Evolutionary conservation across 2,329 filamentous ascomycete genomes (phyloP).

Genomic region (Pestalotiopsis sp.): DNA sequence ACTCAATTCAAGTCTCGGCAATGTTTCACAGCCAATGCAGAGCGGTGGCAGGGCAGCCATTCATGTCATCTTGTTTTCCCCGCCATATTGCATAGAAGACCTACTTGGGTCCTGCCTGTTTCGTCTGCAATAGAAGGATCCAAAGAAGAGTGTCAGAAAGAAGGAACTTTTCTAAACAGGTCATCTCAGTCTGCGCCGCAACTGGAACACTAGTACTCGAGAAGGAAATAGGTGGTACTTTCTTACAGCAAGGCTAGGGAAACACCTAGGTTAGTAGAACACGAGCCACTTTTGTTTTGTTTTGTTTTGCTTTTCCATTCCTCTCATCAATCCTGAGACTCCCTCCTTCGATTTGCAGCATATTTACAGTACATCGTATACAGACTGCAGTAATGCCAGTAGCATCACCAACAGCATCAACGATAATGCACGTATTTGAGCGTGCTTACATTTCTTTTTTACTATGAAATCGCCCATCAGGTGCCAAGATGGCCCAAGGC

Average conservation of each 20-base stretch:
- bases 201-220: not conserved
- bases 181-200: not conserved
- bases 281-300: too few species aligned
- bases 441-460: not conserved
- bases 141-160: not conserved
- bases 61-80: not conserved
- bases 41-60: not conserved
- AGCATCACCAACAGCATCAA: too few species aligned
- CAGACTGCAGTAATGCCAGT: too few species aligned
- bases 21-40: not conserved
- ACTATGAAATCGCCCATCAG: not conserved
- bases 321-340: too few species aligned
- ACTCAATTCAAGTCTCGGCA: not conserved
- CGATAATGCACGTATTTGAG: too few species aligned
- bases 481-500: too few species aligned
- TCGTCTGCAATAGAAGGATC: not conserved
- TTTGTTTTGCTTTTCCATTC: too few species aligned
- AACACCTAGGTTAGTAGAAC: not conserved
- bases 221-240: not conserved
- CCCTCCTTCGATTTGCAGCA: too few species aligned
- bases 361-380: too few species aligned
- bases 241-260: not conserved
- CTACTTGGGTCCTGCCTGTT: not conserved
- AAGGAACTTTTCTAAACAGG: not conserved
- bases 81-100: not conserved